A percentile compares a stretch with the other conserved stretches of the same genome.
phyloP scores from a whole-genome alignment of 306 rosid genomes.

The Aeschynomene evenia region DNA sequence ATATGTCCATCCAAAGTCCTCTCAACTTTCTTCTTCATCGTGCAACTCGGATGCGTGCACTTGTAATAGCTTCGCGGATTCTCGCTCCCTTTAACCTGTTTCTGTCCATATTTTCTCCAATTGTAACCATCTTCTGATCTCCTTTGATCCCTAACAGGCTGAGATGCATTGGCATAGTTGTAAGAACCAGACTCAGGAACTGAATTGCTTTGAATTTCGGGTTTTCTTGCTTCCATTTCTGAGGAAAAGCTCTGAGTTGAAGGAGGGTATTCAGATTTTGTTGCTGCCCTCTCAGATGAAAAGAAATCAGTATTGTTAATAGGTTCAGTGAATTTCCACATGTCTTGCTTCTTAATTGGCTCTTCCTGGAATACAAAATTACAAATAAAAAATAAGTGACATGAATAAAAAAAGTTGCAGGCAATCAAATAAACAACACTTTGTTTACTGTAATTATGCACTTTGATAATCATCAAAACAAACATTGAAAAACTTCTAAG shows the following conservation, averaged over 20 bases:
- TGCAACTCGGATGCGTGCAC: slow-evolving; percentile 69
- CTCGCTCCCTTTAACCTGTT: slow-evolving; percentile 92
- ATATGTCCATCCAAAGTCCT: slow-evolving; percentile 80
- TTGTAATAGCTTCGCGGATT: slow-evolving; percentile 92
- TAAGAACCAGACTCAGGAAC: slow-evolving; percentile 39
- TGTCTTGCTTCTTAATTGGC: slow-evolving; percentile 39
- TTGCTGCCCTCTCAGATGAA: slow-evolving; percentile 39
- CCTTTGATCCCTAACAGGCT: slow-evolving; percentile 50
- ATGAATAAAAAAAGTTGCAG: not conserved
- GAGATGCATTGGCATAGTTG: slow-evolving; percentile 32
- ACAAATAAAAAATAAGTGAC: slow-evolving; percentile 16
- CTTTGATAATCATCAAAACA: slow-evolving; percentile 20
- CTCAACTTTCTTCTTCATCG: slow-evolving; percentile 89
- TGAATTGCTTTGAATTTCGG: slow-evolving; percentile 29
- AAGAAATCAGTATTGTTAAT: slow-evolving; percentile 18
- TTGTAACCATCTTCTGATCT: slow-evolving; percentile 81
- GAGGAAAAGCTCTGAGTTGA: slow-evolving; percentile 39
- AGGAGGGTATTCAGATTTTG: slow-evolving; percentile 52
- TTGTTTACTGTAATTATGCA: slow-evolving; percentile 20
- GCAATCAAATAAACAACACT: slow-evolving; percentile 19
- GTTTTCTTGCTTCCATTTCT: slow-evolving; percentile 32
- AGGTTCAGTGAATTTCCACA: slow-evolving; percentile 53
- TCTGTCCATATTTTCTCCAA: slow-evolving; percentile 97
- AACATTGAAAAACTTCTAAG: slow-evolving; percentile 5
- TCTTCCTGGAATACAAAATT: slow-evolving; percentile 38